phyloP scores from a whole-genome alignment of 1,284 basidiomycete genomes.

The Mycosarcoma mackinlayi region DNA sequence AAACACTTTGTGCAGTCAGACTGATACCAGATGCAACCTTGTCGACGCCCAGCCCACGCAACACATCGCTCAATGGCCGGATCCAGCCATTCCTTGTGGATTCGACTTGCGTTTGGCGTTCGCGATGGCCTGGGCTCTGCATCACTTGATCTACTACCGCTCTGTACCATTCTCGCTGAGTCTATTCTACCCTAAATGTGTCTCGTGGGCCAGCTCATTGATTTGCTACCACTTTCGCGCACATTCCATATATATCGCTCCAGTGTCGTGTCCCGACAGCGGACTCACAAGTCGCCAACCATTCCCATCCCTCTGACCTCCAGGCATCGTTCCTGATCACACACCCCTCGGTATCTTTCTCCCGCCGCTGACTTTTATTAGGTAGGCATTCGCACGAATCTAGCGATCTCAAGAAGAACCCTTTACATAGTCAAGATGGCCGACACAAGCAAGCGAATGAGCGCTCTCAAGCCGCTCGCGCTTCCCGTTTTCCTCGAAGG shows the following conservation, averaged over 20 bases:
- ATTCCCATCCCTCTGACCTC: background rate
- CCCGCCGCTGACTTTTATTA: too few relatives aligned
- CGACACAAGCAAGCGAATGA: conserved; percentile 21
- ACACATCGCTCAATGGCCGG: conserved; percentile 5
- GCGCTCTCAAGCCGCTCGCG: conserved; percentile 27
- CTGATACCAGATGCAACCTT: conserved; percentile 4
- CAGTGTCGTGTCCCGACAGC: background rate
- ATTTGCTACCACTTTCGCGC: too few relatives aligned
- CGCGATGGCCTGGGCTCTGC: background rate
- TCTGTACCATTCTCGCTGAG: too few relatives aligned
- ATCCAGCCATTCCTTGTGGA: conserved; percentile 12
- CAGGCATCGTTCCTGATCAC: too few relatives aligned
- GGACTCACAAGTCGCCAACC: too few relatives aligned
- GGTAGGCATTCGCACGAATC: background rate
- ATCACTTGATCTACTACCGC: too few relatives aligned
- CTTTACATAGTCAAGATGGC: conserved; percentile 13
- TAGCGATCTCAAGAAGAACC: background rate
- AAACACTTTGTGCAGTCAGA: conserved; percentile 1
- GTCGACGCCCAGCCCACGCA: conserved; percentile 13
- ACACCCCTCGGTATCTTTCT: background rate
- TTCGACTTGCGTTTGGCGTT: conserved; percentile 5
- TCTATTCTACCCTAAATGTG: too few relatives aligned
- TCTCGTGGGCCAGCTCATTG: too few relatives aligned
- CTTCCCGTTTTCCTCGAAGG: conserved; percentile 43
- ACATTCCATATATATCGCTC: background rate